Evolutionary conservation across 441 rosid genomes (phyloP).

Genomic region (Euphorbia corollata): DNA sequence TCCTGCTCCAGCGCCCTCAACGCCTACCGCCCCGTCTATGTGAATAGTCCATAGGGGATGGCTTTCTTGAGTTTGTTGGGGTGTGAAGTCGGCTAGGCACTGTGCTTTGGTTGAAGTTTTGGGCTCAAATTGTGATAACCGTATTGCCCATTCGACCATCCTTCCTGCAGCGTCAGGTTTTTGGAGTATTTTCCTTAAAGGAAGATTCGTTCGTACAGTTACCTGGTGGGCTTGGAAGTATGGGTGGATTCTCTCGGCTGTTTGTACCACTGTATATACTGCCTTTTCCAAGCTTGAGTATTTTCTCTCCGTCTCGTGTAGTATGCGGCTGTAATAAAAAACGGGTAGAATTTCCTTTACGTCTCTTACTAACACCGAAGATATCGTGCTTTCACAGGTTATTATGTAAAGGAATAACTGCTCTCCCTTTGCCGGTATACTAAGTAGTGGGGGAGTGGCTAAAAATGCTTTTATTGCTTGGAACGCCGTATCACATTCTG

Average conservation of each 20-base stretch:
- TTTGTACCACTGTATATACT: neutral
- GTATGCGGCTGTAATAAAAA: neutral
- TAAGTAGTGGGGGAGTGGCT: neutral
- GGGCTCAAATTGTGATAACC: neutral
- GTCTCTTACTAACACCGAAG: neutral
- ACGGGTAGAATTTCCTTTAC: neutral
- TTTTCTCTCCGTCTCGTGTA: neutral
- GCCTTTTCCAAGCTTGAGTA: neutral
- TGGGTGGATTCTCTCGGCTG: neutral
- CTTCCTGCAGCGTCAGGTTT: neutral
- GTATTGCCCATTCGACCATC: neutral
- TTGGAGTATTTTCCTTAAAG: neutral
- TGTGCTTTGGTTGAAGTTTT: neutral
- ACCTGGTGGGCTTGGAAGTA: neutral
- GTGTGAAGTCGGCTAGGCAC: no score
- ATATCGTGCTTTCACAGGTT: no score
- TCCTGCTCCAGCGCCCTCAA: no score
- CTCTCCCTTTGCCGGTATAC: no score
- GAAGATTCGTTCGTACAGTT: neutral
- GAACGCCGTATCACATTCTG: neutral
- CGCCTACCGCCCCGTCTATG: no score
- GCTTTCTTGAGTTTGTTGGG: no score
- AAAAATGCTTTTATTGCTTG: neutral
- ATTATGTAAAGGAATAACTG: no score
- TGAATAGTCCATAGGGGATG: no score